Conservation (phyloP, 768 basidiomycete genomes). For the Cystofilobasidium ferigula region DNA sequence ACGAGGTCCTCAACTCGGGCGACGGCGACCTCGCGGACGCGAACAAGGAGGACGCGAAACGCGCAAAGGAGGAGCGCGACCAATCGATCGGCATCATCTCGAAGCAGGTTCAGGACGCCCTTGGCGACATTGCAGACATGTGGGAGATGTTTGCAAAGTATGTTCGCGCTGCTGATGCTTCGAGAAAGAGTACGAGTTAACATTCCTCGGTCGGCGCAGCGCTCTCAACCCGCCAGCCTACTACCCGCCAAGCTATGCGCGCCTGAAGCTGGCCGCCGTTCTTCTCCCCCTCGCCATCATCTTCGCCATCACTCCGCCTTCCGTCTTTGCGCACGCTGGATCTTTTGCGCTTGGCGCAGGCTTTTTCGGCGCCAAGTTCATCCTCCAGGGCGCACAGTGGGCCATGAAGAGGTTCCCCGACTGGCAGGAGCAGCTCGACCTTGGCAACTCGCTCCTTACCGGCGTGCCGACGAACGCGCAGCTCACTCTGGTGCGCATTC, state of each 20-base stretch:
- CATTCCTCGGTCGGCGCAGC: constrained; percentile 26
- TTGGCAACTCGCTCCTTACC: constrained; percentile 39
- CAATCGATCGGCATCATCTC: constrained; percentile 36
- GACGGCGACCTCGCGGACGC: constrained; percentile 5
- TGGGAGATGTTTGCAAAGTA: constrained; percentile 39
- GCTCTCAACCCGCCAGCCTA: constrained; percentile 37
- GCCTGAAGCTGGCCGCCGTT: constrained; percentile 39
- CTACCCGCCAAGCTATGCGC: constrained; percentile 37
- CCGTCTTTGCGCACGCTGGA: constrained; percentile 35
- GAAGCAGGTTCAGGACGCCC: constrained; percentile 36
- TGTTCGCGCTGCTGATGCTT: constrained; percentile 17
- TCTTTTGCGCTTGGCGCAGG: constrained; percentile 38
- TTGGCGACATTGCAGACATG: constrained; percentile 38
- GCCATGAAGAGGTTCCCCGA: constrained; percentile 38
- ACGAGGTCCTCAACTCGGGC: constrained; percentile 13
- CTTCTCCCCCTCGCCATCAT: constrained; percentile 36
- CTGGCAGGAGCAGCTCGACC: constrained; percentile 39
- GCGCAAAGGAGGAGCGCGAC: constrained; percentile 32
- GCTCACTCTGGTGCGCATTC: constrained; percentile 31
- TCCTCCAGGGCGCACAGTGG: constrained; percentile 33
- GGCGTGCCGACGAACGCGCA: constrained; percentile 41
- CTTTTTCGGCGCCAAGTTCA: constrained; percentile 40
- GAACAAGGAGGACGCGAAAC: constrained; percentile 26
- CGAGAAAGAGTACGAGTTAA: not conserved
- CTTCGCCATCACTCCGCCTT: constrained; percentile 36